Base-by-base conservation (phyloP, 257 asterid genomes). In the Euphrasia confusa region DNA sequence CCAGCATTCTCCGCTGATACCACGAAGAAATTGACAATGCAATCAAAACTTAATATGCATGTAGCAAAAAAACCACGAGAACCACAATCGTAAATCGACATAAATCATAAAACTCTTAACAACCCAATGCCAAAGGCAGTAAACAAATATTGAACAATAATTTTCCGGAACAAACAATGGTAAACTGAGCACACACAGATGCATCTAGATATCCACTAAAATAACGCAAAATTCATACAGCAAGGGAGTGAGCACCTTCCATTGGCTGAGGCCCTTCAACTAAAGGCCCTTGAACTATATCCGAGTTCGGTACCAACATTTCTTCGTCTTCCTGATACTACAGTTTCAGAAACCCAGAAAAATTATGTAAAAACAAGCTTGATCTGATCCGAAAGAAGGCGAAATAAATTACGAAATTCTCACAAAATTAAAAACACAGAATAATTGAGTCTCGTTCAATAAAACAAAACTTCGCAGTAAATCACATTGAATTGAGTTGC, bases 241-340 rank as follows among this genome's bases (percentile, higher is more conserved):
- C 57, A 40, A 10, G 33, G 39, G 24, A 30, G 17, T 58, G 45
- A 54, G 24, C 63, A 90, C 99, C 97, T 93, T 93, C 99, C 97
- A 93, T 89, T 7, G 97, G 99, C 83, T 81, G 97, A 32, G 97
- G 95, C 14, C 96, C 96, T 83, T 90, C 96, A 9, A 83, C 93
- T 60, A 86, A 54, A 67, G 95, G 95, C 33, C 89, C 97, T 72
- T 89, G 88, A 2, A 83, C 90, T 42, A 82, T 61, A 71, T 87
- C 96, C 28, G 99, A 75, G 78, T 76, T 89, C 2, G 97, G 99
- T 71, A 92, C 99, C 66, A 92, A 80, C 97, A 92, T 92, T 81
- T 89, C 99, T 75, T 92, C 99, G 58, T 92, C 99, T 74, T 86
- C 99, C 64, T 84, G 94, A 53, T 87, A 89, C 93, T 88, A 68